phyloP scores from a whole-genome alignment of 768 basidiomycete species.

The Hemileccinum impolitum region DNA sequence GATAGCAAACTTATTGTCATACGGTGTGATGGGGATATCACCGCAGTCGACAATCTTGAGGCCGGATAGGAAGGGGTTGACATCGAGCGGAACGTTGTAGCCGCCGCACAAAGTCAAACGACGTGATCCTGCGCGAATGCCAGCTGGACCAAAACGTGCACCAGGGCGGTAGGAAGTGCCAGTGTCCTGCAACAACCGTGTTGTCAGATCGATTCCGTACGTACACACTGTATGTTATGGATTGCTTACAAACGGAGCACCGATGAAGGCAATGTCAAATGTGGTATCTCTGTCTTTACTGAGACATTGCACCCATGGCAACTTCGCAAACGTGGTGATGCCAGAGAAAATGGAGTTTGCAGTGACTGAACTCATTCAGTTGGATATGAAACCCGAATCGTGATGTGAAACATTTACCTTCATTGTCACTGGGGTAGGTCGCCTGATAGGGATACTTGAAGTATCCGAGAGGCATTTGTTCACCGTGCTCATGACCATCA shows the following conservation, averaged over 20 bases:
- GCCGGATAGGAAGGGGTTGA: slow-evolving; percentile 70
- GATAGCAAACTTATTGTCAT: slow-evolving; percentile 72
- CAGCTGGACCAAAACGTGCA: slow-evolving; percentile 82
- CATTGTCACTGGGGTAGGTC: slow-evolving; percentile 49
- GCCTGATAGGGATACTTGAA: slow-evolving; percentile 65
- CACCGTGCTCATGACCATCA: slow-evolving; percentile 39
- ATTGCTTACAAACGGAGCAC: slow-evolving; percentile 67
- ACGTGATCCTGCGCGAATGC: slow-evolving; percentile 76
- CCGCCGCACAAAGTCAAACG: slow-evolving; percentile 73
- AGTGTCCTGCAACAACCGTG: slow-evolving; percentile 46
- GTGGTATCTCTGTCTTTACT: slow-evolving; percentile 51
- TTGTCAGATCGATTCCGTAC: neutral
- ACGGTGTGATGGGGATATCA: slow-evolving; percentile 75
- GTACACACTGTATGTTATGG: neutral
- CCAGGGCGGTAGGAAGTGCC: slow-evolving; percentile 78
- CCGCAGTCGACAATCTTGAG: slow-evolving; percentile 74
- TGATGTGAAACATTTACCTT: slow-evolving; percentile 39
- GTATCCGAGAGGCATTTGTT: slow-evolving; percentile 68
- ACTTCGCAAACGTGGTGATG: slow-evolving; percentile 79
- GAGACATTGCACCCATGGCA: slow-evolving; percentile 83
- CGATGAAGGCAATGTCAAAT: slow-evolving; percentile 83
- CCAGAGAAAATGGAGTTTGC: slow-evolving; percentile 81
- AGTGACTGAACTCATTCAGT: slow-evolving; percentile 44
- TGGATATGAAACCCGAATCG: neutral
- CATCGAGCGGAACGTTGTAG: slow-evolving; percentile 73